A percentile compares a stretch with the other conserved stretches of the same genome.
Conservation (phyloP, 1,139 yeast species). For the Saccharomycopsis crataegensis region DNA sequence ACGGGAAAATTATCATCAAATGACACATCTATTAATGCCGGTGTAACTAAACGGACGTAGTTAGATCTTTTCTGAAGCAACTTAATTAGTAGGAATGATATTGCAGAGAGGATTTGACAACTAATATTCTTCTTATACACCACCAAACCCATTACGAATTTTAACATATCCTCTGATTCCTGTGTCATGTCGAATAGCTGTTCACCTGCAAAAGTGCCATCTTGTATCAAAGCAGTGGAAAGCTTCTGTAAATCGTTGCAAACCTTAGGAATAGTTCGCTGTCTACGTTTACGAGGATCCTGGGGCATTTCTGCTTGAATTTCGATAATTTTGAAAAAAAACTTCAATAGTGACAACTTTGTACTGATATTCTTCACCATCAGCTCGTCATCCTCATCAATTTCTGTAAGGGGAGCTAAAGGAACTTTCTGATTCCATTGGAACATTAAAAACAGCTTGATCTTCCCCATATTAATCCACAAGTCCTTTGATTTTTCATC, state of each 20-base stretch:
- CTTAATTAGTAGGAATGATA: conserved; percentile 45
- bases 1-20: conserved; percentile 32
- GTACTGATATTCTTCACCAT: conserved; percentile 1
- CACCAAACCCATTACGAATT: conserved; percentile 3
- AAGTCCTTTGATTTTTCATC: not conserved
- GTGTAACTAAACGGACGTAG: conserved; percentile 35
- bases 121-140: conserved; percentile 1
- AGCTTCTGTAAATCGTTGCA: not conserved
- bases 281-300: conserved; percentile 27
- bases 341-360: conserved; percentile 41
- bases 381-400: not conserved
- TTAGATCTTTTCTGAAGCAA: conserved; percentile 53
- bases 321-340: conserved; percentile 63
- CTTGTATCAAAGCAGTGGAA: not conserved
- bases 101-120: conserved; percentile 45
- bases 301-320: conserved; percentile 49
- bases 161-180: conserved; percentile 11
- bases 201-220: not conserved
- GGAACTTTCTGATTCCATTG: conserved; percentile 8
- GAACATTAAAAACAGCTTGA: conserved; percentile 2
- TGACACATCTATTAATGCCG: conserved; percentile 34
- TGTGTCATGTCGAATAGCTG: not conserved
- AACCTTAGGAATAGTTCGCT: not conserved
- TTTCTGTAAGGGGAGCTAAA: not conserved
- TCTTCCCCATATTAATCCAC: conserved; percentile 1